Percentiles rank a stretch among this genome's conserved stretches.
Evolutionary conservation across 1,139 yeast genomes (phyloP).

Genomic region (Kurtzmaniella quercitrusa): DNA sequence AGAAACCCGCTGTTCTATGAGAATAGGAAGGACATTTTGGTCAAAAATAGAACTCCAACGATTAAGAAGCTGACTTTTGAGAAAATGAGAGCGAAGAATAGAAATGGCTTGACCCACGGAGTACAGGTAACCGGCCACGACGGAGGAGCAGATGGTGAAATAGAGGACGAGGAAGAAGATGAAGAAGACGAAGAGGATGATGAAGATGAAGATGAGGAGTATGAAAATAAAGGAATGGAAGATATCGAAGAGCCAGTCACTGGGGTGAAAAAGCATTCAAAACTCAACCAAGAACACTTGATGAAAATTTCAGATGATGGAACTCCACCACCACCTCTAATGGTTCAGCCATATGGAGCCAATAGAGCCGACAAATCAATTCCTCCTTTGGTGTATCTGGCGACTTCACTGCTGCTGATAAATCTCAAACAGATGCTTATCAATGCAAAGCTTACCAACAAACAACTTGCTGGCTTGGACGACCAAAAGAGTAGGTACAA

Average conservation of each 20-base stretch:
- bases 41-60: constrained; percentile 23
- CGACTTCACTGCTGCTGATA: constrained; percentile 10
- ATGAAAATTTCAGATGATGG: not conserved
- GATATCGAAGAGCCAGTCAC: not conserved
- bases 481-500: constrained; percentile 32
- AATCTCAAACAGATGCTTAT: constrained; percentile 12
- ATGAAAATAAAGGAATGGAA: constrained; percentile 5
- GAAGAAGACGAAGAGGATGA: constrained; percentile 7
- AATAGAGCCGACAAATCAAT: constrained; percentile 6
- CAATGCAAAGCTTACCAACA: not conserved
- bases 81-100: constrained; percentile 7
- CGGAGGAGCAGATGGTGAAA: constrained; percentile 1
- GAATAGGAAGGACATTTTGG: constrained; percentile 48
- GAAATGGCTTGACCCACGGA: not conserved
- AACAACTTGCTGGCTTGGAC: constrained; percentile 7
- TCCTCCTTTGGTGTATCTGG: constrained; percentile 12
- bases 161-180: constrained; percentile 3
- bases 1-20: constrained; percentile 62
- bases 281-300: not conserved
- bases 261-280: not conserved
- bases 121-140: not conserved
- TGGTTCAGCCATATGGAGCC: constrained; percentile 9
- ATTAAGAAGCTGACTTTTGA: constrained; percentile 19
- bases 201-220: constrained; percentile 7
- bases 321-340: constrained; percentile 6